phyloP scores from a whole-genome alignment of 2,329 filamentous ascomycete genomes.

The Xylariales sp. region DNA sequence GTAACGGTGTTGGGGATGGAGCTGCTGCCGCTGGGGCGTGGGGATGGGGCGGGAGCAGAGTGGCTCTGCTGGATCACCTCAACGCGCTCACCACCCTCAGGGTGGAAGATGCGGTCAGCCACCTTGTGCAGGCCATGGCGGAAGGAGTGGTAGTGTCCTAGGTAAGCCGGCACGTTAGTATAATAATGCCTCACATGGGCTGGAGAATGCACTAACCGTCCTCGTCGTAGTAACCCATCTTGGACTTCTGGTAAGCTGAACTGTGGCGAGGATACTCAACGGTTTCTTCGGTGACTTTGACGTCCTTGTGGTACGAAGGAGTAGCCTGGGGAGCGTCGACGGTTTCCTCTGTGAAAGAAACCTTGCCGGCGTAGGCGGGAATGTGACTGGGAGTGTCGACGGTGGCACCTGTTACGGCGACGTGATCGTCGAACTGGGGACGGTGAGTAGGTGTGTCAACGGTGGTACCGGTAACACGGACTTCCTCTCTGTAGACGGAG shows the following conservation, averaged over 20 bases:
- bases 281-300: slow-evolving; percentile 74
- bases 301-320: slow-evolving; percentile 65
- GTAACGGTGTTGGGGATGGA: slow-evolving; percentile 84
- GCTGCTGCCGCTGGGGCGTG: slow-evolving; percentile 49
- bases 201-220: slow-evolving; percentile 59
- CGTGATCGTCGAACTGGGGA: slow-evolving; percentile 53
- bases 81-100: slow-evolving; percentile 60
- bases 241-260: slow-evolving; percentile 59
- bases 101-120: slow-evolving; percentile 65
- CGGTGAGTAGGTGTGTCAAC: slow-evolving; percentile 48
- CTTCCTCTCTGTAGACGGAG: slow-evolving; percentile 55
- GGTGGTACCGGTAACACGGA: slow-evolving; percentile 43
- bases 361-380: slow-evolving; percentile 57
- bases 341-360: slow-evolving; percentile 67
- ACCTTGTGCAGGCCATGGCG: slow-evolving; percentile 67
- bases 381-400: slow-evolving; percentile 50
- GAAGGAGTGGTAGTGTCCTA: slow-evolving; percentile 70
- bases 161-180: slow-evolving; percentile 36
- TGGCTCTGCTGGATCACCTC: slow-evolving; percentile 61
- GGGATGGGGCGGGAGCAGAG: slow-evolving; percentile 43
- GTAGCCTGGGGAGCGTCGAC: slow-evolving; percentile 58
- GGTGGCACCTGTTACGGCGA: slow-evolving; percentile 52
- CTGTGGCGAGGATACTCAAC: slow-evolving; percentile 64
- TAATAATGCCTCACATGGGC: neutral
- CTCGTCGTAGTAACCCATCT: slow-evolving; percentile 75